Conservation (phyloP, 805 yeast genomes). For the Zygosaccharomyces kombuchaensis region DNA sequence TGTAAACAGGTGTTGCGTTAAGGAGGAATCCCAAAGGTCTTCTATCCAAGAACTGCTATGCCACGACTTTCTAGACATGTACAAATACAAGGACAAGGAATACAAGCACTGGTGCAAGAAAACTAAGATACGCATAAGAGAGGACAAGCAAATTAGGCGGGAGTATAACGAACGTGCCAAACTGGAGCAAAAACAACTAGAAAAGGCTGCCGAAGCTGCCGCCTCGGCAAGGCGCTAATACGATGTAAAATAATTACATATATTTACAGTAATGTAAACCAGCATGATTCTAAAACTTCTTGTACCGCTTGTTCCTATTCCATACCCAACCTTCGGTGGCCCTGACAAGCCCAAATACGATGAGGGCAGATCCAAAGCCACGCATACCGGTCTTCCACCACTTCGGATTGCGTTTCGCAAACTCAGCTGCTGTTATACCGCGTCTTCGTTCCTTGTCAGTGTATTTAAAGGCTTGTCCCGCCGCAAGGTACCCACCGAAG, state of each 20-base stretch:
- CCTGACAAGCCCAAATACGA: constrained; percentile 56
- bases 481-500: constrained; percentile 59
- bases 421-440: constrained; percentile 32
- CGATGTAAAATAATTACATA: not conserved
- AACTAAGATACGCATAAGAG: constrained; percentile 30
- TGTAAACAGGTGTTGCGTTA: constrained; percentile 68
- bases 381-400: constrained; percentile 63
- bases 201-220: constrained; percentile 24
- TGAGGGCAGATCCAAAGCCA: constrained; percentile 48
- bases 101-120: constrained; percentile 43
- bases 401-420: constrained; percentile 40
- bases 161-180: constrained; percentile 31
- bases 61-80: constrained; percentile 36
- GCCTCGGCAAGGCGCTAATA: constrained; percentile 17
- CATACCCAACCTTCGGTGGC: constrained; percentile 61
- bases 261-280: not conserved
- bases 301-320: constrained; percentile 37
- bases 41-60: constrained; percentile 65
- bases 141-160: constrained; percentile 31
- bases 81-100: constrained; percentile 35
- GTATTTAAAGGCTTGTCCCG: constrained; percentile 51
- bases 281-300: constrained; percentile 9
- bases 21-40: constrained; percentile 63
- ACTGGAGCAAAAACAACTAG: constrained; percentile 27
- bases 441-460: constrained; percentile 39